These are phyloP conservation scores for Trichophyton mentagrophytes DNA, from an alignment of 2,329 filamentous ascomycete species.

Conservation along the genomic window DNA sequence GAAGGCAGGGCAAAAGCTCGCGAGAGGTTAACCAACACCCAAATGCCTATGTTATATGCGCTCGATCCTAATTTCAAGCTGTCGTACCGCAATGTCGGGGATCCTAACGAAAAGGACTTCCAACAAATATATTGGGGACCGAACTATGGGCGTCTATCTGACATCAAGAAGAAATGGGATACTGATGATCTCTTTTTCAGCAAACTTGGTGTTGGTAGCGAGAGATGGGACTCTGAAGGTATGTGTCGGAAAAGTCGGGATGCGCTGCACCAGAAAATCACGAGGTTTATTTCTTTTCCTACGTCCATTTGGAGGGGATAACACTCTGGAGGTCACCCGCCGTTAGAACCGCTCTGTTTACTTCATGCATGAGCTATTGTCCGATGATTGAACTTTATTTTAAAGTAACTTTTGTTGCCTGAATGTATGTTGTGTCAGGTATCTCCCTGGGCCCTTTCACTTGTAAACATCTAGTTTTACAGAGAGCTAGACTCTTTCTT, in stretches of 20 bases:
- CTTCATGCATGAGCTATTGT: neutral
- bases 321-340: neutral
- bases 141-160: conserved; percentile 7
- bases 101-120: conserved; percentile 10
- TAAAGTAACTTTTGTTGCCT: neutral
- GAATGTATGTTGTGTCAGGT: neutral
- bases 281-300: neutral
- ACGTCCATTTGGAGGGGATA: neutral
- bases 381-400: neutral
- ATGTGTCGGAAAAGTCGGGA: conserved; percentile 5
- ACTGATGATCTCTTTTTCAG: conserved; percentile 5
- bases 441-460: neutral
- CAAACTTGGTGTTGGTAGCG: conserved; percentile 8
- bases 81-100: conserved; percentile 10
- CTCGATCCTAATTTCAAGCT: conserved; percentile 5
- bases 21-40: conserved; percentile 1
- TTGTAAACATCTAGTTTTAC: too few relatives aligned
- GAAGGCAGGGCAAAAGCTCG: conserved; percentile 1
- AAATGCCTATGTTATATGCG: conserved; percentile 8
- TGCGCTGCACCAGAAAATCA: neutral
- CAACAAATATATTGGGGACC: conserved; percentile 10
- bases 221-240: conserved; percentile 7
- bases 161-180: conserved; percentile 11
- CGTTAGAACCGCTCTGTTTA: neutral
- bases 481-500: too few relatives aligned